Percentiles rank a stretch among this genome's conserved stretches.
Evolutionary conservation across 495 filamentous ascomycete genomes (phyloP).

Genomic region (Lentithecium fluviatile): DNA sequence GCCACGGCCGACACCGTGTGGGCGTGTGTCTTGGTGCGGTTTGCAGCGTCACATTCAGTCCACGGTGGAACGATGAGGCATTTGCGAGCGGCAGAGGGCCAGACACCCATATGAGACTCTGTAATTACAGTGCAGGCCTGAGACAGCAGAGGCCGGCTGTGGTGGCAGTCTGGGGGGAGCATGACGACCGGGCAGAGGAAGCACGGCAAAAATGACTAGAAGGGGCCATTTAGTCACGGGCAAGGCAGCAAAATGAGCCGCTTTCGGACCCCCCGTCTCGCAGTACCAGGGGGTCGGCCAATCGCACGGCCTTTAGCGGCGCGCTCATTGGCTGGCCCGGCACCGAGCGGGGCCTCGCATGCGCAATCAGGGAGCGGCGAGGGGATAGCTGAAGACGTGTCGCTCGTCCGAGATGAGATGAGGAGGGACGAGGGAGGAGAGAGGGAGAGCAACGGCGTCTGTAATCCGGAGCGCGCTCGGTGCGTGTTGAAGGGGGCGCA

Average conservation of each 20-base stretch:
- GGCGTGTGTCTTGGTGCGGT: conserved; percentile 1
- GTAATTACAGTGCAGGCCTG: not conserved
- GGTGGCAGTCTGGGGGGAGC: conserved; percentile 12
- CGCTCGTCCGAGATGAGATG: conserved; percentile 7
- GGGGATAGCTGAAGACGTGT: too few relatives aligned
- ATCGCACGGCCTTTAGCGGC: not conserved
- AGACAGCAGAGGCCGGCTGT: conserved; percentile 4
- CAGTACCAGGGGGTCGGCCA: conserved; percentile 13
- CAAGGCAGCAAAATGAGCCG: not conserved
- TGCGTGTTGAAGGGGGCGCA: conserved; percentile 1
- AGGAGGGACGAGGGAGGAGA: not conserved
- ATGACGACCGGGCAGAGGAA: not conserved
- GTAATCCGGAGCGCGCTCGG: not conserved
- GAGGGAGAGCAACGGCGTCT: not conserved
- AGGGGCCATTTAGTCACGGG: not conserved
- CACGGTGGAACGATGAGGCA: not conserved
- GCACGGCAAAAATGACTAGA: conserved; percentile 15
- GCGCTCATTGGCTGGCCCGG: conserved; percentile 5
- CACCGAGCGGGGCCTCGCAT: conserved; percentile 12
- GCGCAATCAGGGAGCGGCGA: conserved; percentile 23
- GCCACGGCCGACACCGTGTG: not conserved
- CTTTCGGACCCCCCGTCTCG: conserved; percentile 1
- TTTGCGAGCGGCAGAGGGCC: not conserved
- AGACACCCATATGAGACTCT: conserved; percentile 17
- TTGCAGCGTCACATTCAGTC: not conserved